Evolutionary conservation across 208 protist species (phyloP), one percentile per base, ranked within the genome.

Genomic region (Leishmania mexicana): DNA sequence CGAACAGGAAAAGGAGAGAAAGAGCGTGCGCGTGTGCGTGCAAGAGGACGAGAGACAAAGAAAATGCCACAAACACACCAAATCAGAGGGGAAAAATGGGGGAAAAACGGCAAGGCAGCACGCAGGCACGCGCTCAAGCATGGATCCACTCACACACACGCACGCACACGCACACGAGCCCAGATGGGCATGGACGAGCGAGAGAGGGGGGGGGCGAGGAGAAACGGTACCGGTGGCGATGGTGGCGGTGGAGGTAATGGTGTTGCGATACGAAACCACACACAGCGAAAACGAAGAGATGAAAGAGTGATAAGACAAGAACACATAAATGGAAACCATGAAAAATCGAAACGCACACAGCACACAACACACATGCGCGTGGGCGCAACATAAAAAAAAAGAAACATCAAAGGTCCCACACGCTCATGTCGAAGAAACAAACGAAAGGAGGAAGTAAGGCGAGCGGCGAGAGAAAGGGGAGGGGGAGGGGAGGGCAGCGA

Each of bases 271-370:
- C 21, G 28, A 53, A 54, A 74, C 4, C 2, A 51, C 70, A 54
- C 8, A 6, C 54, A 31, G 6, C 24, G 51, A 70, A 53, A 54
- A 17, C 1, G 42, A 53, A 31, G 21, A 49, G 40, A 49, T n/a
- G 13, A 74, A 81, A 60, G 24, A 68, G 62, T 60, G 17, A 49
- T 24, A 68, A 51, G 21, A 70, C 24, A 49, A 53, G 72, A 38
- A 79, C 79, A 75, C 42, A 85, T 60, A 67, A 76, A 81, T 83
- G 68, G 24, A 73, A 71, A 38, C 62, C 31, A 68, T 49, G 21
- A 71, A 47, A 73, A 28, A 51, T 21, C 49, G 60, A 65, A 65
- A 45, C 21, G 51, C 35, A 4, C 67, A 72, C 67, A 73, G 31
- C 67, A 73, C 60, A 21, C 38, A 24, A 40, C 57, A 51, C 21